phyloP scores from a whole-genome alignment of 2,329 filamentous ascomycete species.

The Fusarium tupiense region DNA sequence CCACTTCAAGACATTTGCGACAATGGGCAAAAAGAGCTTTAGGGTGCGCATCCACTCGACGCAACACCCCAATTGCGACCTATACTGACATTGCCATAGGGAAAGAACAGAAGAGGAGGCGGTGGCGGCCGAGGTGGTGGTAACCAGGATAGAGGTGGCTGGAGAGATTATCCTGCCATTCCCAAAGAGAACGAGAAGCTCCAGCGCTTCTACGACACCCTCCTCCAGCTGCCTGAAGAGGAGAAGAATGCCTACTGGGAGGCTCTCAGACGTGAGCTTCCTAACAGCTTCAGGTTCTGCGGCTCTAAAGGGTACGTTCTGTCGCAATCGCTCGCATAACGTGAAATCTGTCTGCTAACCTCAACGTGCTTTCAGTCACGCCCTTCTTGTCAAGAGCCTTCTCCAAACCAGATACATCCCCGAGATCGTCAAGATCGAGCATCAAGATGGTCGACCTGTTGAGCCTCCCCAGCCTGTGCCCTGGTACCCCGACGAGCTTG shows the following conservation, averaged over 20 bases:
- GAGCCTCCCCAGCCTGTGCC: conserved; percentile 82
- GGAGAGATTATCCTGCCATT: conserved; percentile 57
- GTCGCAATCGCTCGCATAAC: background rate
- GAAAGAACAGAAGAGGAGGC: conserved; percentile 51
- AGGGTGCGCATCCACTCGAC: conserved; percentile 41
- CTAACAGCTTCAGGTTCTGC: conserved; percentile 97
- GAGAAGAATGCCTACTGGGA: conserved; percentile 88
- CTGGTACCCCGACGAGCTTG: conserved; percentile 95
- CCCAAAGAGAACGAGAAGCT: conserved; percentile 85
- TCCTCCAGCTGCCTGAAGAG: conserved; percentile 78
- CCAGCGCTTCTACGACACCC: conserved; percentile 84
- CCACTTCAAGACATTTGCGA: conserved; percentile 40
- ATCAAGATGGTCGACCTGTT: conserved; percentile 83
- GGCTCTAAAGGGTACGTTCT: conserved; percentile 82
- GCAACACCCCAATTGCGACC: conserved; percentile 15
- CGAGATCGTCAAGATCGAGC: conserved; percentile 84
- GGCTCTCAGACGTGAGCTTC: conserved; percentile 82
- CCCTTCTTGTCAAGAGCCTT: conserved; percentile 89
- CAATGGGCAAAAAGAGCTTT: conserved; percentile 52
- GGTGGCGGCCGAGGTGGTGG: conserved; percentile 48
- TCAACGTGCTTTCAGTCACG: conserved; percentile 68
- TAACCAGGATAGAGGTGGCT: conserved; percentile 38
- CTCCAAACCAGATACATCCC: conserved; percentile 91
- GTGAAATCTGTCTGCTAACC: conserved; percentile 25
- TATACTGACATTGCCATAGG: conserved; percentile 43